phyloP scores from a whole-genome alignment of 2,329 filamentous ascomycete species.

The Apiospora aurea region DNA sequence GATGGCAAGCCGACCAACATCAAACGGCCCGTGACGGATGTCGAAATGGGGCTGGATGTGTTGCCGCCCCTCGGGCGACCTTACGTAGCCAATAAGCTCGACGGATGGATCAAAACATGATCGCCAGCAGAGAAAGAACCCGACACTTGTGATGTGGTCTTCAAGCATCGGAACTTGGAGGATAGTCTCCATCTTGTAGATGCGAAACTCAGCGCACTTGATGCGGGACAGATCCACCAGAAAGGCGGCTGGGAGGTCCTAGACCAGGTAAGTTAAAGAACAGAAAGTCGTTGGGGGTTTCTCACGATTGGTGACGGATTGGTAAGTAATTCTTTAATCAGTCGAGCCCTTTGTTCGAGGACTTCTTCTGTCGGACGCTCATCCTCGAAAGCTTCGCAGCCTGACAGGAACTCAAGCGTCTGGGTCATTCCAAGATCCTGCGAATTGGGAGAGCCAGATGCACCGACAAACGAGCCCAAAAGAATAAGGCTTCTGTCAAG shows the following conservation, averaged over 20 bases:
- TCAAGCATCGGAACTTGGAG: neutral
- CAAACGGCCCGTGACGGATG: neutral
- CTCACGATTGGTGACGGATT: neutral
- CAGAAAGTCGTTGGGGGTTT: neutral
- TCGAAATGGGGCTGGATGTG: neutral
- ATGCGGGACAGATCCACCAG: neutral
- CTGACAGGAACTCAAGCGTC: neutral
- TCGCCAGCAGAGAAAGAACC: conserved; percentile 1
- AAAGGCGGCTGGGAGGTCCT: neutral
- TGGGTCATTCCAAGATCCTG: neutral
- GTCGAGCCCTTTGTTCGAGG: neutral
- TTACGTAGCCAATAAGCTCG: neutral
- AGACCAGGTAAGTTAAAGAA: neutral
- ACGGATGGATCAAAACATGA: neutral
- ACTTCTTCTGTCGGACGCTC: neutral
- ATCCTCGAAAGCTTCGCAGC: neutral
- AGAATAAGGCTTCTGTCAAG: neutral
- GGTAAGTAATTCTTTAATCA: neutral
- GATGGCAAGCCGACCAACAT: neutral
- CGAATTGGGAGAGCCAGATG: neutral
- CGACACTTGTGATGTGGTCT: neutral
- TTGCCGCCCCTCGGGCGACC: neutral
- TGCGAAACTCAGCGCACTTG: neutral
- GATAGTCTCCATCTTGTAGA: neutral
- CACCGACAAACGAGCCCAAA: neutral